Conservation (phyloP, 495 filamentous ascomycete genomes). For the Annulohypoxylon stygium region DNA sequence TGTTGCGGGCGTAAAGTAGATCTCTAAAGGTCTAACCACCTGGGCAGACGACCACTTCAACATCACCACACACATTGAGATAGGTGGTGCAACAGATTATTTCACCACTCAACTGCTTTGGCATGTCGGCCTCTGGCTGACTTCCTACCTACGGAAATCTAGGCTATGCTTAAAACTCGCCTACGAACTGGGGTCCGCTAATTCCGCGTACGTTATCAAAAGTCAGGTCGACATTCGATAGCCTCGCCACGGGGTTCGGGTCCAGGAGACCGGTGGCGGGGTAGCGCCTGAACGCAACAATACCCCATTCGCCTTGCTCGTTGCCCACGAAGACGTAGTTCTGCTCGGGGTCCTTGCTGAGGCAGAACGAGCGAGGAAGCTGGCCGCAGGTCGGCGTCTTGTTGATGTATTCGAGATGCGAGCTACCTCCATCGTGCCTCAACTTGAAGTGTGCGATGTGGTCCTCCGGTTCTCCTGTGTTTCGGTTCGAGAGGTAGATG, state of each 20-base stretch:
- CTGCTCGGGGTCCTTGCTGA: conserved; percentile 31
- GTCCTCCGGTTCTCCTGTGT: conserved; percentile 43
- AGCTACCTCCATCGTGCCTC: background rate
- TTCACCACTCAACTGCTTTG: too few species aligned
- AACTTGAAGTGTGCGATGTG: conserved; percentile 49
- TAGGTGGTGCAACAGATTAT: too few species aligned
- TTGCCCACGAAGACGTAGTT: conserved; percentile 49
- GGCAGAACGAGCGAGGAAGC: conserved; percentile 44
- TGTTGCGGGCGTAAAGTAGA: too few species aligned
- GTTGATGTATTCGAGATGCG: conserved; percentile 7
- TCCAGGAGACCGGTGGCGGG: conserved; percentile 22
- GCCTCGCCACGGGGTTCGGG: conserved; percentile 24
- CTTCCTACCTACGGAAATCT: background rate
- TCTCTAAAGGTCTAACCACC: too few species aligned
- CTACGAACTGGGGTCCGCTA: background rate
- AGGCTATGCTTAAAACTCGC: background rate
- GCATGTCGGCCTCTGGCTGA: too few species aligned
- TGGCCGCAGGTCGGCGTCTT: conserved; percentile 37
- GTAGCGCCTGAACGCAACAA: conserved; percentile 39
- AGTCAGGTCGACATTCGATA: conserved; percentile 3
- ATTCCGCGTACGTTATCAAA: background rate
- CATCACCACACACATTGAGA: too few species aligned
- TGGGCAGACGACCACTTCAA: too few species aligned
- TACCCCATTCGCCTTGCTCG: conserved; percentile 37
- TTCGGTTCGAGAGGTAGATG: conserved; percentile 51